Evolutionary conservation across 2,329 filamentous ascomycete genomes (phyloP).

Genomic region (Aspergillus hortae): DNA sequence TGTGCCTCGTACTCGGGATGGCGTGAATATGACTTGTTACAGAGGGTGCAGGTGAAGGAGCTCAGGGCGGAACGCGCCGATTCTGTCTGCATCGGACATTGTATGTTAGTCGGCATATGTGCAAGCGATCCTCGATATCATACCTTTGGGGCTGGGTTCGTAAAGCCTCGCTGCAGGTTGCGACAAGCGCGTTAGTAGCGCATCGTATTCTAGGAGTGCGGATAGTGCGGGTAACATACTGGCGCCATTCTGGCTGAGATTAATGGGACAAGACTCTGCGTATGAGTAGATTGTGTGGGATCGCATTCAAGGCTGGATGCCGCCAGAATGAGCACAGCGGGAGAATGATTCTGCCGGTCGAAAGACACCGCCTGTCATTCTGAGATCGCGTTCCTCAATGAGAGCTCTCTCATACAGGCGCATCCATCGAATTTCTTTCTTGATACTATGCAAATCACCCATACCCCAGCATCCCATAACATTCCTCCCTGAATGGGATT

Average conservation of each 20-base stretch:
- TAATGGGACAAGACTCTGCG: too few species aligned
- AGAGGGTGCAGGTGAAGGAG: slow-evolving; percentile 81
- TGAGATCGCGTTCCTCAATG: neutral
- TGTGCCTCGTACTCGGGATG: slow-evolving; percentile 97
- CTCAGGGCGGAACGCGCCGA: slow-evolving; percentile 71
- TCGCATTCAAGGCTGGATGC: neutral
- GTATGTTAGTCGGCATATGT: neutral
- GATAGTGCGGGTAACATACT: neutral
- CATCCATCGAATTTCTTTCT: too few species aligned
- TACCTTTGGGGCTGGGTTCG: slow-evolving; percentile 47
- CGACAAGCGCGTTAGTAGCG: neutral
- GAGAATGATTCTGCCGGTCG: neutral
- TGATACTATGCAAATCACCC: too few species aligned
- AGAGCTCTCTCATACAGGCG: too few species aligned
- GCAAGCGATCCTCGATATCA: neutral
- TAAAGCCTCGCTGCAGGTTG: slow-evolving; percentile 43
- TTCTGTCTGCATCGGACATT: slow-evolving; percentile 43
- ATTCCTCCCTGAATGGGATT: neutral
- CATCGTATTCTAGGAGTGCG: neutral
- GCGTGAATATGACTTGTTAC: slow-evolving; percentile 88
- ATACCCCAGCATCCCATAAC: too few species aligned
- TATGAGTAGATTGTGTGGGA: too few species aligned
- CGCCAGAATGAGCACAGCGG: neutral
- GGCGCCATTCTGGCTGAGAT: neutral
- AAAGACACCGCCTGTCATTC: neutral